Conservation (phyloP, 306 rosid genomes). For the Astragalus glycyphyllos region DNA sequence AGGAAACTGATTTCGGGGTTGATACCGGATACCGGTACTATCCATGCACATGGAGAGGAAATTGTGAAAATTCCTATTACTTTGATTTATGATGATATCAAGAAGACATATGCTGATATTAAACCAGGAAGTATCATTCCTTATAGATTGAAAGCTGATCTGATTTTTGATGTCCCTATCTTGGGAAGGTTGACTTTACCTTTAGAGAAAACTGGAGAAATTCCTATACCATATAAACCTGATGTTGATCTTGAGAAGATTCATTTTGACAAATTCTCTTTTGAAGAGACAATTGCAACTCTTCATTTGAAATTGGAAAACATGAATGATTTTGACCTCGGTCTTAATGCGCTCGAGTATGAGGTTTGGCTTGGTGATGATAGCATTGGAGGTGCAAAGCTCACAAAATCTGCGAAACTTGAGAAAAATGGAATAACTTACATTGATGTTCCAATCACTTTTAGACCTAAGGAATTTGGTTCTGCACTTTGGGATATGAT, state of each 20-base stretch:
- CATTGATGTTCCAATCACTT: constrained; percentile 79
- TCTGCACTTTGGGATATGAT: constrained; percentile 98
- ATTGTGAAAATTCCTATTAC: constrained; percentile 75
- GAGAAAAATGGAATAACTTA: constrained; percentile 62
- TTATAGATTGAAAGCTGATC: constrained; percentile 78
- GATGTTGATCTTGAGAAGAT: constrained; percentile 90
- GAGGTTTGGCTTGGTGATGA: constrained; percentile 86
- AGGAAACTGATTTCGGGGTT: constrained; percentile 87
- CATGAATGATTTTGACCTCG: constrained; percentile 90
- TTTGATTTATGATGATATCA: constrained; percentile 83
- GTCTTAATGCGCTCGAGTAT: constrained; percentile 73
- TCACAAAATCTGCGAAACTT: constrained; percentile 68
- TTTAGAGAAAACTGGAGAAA: constrained; percentile 90
- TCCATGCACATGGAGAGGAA: constrained; percentile 86
- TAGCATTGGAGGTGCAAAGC: constrained; percentile 79
- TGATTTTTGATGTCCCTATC: constrained; percentile 87
- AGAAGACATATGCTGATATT: constrained; percentile 69
- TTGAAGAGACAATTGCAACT: constrained; percentile 85
- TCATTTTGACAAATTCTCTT: constrained; percentile 70
- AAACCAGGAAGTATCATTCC: constrained; percentile 89
- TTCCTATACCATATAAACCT: constrained; percentile 95
- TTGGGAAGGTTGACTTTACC: constrained; percentile 87
- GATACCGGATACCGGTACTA: constrained; percentile 95
- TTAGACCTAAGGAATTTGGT: constrained; percentile 93
- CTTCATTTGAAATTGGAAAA: constrained; percentile 92